A percentile compares a stretch with the other conserved stretches of the same genome.
These are phyloP conservation scores for Plenodomus biglobosus DNA, from an alignment of 2,329 filamentous ascomycete genomes.

Conservation along the genomic window DNA sequence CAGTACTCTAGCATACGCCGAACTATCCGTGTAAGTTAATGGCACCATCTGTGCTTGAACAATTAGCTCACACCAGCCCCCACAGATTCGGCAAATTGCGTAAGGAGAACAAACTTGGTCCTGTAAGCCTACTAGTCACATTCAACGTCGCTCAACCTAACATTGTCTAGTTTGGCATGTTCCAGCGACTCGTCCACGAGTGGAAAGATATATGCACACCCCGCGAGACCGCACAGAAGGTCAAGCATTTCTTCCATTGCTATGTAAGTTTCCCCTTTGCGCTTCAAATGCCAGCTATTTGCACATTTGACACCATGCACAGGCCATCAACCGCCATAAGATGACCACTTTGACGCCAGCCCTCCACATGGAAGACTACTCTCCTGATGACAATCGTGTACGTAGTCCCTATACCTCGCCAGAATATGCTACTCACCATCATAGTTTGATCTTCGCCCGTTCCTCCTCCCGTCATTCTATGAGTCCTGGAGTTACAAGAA, in stretches of 20 bases:
- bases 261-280: constrained; percentile 36
- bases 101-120: constrained; percentile 54
- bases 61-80: not conserved
- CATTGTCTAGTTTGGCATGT: constrained; percentile 55
- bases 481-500: not conserved
- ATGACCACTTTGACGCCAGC: constrained; percentile 33
- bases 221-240: constrained; percentile 51
- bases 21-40: constrained; percentile 47
- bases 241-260: constrained; percentile 46
- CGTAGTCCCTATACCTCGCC: not conserved
- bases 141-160: not conserved
- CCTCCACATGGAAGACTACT: constrained; percentile 51
- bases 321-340: constrained; percentile 24
- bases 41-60: not conserved
- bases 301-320: not conserved
- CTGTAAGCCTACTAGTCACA: not conserved
- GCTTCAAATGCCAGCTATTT: not conserved
- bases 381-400: constrained; percentile 57
- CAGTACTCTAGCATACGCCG: constrained; percentile 45
- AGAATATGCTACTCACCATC: not conserved
- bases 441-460: constrained; percentile 50
- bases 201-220: constrained; percentile 49
- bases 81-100: constrained; percentile 53
- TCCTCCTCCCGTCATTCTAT: constrained; percentile 39
- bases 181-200: constrained; percentile 54